A percentile compares a stretch with the other conserved stretches of the same genome.
phyloP scores from a whole-genome alignment of 306 rosid genomes.

The Castanea sativa region DNA sequence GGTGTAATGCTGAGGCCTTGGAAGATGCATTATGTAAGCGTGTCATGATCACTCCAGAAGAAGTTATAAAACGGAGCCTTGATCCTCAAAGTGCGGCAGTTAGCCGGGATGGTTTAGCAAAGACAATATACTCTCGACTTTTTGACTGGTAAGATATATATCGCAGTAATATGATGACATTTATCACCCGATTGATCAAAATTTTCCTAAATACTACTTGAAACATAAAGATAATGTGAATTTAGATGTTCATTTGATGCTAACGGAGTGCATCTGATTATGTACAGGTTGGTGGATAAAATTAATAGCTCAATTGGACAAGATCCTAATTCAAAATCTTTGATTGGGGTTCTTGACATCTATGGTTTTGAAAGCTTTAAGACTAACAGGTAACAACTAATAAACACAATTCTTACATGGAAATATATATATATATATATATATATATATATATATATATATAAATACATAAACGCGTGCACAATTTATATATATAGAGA shows the following conservation, averaged over 20 bases:
- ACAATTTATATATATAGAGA: too few species aligned
- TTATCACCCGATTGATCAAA: slow-evolving; percentile 11
- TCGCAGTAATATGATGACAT: slow-evolving; percentile 9
- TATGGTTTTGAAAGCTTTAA: slow-evolving; percentile 99
- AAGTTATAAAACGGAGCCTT: slow-evolving; percentile 89
- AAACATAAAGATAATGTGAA: slow-evolving; percentile 11
- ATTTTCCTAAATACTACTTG: neutral
- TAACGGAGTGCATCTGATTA: slow-evolving; percentile 26
- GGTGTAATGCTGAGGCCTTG: slow-evolving; percentile 74
- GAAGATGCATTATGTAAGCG: slow-evolving; percentile 98
- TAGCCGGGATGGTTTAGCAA: slow-evolving; percentile 94
- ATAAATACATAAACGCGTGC: too few species aligned
- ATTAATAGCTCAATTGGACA: slow-evolving; percentile 93
- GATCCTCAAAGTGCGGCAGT: slow-evolving; percentile 93
- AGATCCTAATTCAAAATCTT: slow-evolving; percentile 73
- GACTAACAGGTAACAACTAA: slow-evolving; percentile 75
- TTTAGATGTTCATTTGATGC: slow-evolving; percentile 24
- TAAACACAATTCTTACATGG: neutral
- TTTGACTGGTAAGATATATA: slow-evolving; percentile 78
- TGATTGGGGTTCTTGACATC: slow-evolving; percentile 98
- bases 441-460: neutral
- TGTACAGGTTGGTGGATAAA: slow-evolving; percentile 91
- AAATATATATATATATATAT: neutral
- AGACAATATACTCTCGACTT: slow-evolving; percentile 87
- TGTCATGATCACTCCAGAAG: slow-evolving; percentile 99